Evolutionary conservation across 345 rosid species (phyloP).

Genomic region (Syzygium aromaticum): DNA sequence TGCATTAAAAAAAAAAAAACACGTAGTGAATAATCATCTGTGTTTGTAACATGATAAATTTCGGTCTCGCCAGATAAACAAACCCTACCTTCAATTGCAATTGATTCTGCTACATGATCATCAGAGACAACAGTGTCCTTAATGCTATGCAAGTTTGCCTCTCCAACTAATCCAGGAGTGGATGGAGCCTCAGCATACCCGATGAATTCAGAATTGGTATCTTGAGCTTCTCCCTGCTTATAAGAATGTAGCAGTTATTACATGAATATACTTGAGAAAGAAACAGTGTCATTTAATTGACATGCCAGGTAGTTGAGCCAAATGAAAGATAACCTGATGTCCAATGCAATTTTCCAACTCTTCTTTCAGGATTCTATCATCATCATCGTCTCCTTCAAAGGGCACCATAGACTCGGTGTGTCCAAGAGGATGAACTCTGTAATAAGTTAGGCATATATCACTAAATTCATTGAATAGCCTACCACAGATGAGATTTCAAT

Average conservation of each 20-base stretch:
- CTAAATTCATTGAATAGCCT: neutral
- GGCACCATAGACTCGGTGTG: constrained; percentile 24
- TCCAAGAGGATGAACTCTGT: constrained; percentile 45
- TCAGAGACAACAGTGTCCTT: constrained; percentile 55
- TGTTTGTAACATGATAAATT: constrained; percentile 13
- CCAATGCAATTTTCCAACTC: constrained; percentile 27
- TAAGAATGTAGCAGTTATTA: neutral
- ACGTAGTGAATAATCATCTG: constrained; percentile 16
- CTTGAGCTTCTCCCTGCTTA: constrained; percentile 41
- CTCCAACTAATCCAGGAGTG: constrained; percentile 84
- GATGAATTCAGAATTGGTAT: constrained; percentile 30
- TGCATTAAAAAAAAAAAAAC: constrained; percentile 11
- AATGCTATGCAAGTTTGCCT: constrained; percentile 52
- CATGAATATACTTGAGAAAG: neutral
- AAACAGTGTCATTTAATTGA: neutral
- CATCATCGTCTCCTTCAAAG: constrained; percentile 18
- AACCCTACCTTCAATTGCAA: constrained; percentile 19
- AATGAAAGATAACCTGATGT: constrained; percentile 38
- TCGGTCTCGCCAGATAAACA: constrained; percentile 5
- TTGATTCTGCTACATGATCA: constrained; percentile 37
- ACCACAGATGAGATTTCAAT: neutral
- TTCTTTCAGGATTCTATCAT: constrained; percentile 25
- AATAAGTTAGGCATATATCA: neutral
- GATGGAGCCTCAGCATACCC: constrained; percentile 89
- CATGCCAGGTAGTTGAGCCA: neutral